These are phyloP conservation scores for Aegilops bicornis DNA, from an alignment of 176 grass and related monocot genomes.

Conservation along the genomic window DNA sequence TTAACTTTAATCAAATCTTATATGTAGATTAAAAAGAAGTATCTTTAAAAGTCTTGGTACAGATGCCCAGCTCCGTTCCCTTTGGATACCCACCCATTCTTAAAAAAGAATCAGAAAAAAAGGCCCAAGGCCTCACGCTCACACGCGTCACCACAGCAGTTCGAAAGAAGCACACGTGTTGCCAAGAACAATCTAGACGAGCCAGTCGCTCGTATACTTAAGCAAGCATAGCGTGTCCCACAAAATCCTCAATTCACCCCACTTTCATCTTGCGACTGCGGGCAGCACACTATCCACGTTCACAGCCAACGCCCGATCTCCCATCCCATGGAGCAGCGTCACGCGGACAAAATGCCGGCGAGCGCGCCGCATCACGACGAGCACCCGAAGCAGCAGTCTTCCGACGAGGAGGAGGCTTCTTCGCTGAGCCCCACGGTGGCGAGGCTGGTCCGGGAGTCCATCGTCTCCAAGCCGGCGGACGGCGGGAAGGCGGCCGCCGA, in stretches of 20 bases:
- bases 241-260: not conserved
- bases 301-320: not conserved
- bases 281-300: not conserved
- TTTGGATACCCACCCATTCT: no score
- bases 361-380: not conserved
- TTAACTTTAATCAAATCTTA: no score
- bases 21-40: no score
- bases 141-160: not conserved
- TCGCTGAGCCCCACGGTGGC: slow-evolving; percentile 51
- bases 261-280: not conserved
- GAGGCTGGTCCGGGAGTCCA: slow-evolving; percentile 47
- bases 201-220: not conserved
- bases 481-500: slow-evolving; percentile 17
- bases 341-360: not conserved
- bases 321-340: not conserved
- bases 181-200: not conserved
- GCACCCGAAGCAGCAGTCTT: not conserved
- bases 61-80: no score
- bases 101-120: no score
- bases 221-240: not conserved
- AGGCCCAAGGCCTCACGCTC: not conserved
- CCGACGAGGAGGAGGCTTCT: not conserved
- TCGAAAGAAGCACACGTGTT: not conserved
- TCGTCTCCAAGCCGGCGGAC: slow-evolving; percentile 28
- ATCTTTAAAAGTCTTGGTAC: no score